phyloP scores from a whole-genome alignment of 2,329 filamentous ascomycete species.

The Moelleriella libera region DNA sequence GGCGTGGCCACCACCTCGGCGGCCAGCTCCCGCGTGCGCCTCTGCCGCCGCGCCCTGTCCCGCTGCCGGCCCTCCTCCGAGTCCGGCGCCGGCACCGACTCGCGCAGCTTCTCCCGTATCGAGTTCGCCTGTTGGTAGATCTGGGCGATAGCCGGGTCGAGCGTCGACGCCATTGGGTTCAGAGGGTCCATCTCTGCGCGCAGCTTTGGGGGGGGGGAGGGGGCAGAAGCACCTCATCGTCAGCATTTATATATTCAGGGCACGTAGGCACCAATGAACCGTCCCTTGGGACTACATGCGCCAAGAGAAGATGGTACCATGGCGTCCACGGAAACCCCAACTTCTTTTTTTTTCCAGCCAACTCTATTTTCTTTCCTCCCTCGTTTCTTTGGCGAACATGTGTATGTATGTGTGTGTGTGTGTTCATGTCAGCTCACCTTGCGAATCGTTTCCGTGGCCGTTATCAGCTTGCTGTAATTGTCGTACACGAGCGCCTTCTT shows the following conservation, averaged over 20 bases:
- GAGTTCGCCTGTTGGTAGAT: conserved; percentile 50
- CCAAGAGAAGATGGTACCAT: too few relatives aligned
- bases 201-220: conserved; percentile 39
- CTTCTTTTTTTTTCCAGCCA: too few relatives aligned
- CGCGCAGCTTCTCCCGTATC: conserved; percentile 37
- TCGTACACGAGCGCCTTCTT: conserved; percentile 96
- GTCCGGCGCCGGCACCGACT: conserved; percentile 31
- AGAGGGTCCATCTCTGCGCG: conserved; percentile 67
- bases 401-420: too few relatives aligned
- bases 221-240: neutral
- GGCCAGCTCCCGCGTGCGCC: conserved; percentile 40
- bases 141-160: conserved; percentile 59
- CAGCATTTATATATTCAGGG: neutral
- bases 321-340: too few relatives aligned
- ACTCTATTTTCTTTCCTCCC: neutral
- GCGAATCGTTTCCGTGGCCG: conserved; percentile 90
- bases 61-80: conserved; percentile 21
- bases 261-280: neutral
- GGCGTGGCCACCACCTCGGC: conserved; percentile 49
- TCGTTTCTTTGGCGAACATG: neutral
- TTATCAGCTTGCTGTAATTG: conserved; percentile 93
- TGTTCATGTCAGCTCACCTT: conserved; percentile 31
- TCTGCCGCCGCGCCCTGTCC: conserved; percentile 17
- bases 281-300: too few relatives aligned
- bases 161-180: conserved; percentile 57